A percentile compares a stretch with the other conserved stretches of the same genome.
Conservation (phyloP, 176 grass and related monocot genomes). For the Oryza officinalis region DNA sequence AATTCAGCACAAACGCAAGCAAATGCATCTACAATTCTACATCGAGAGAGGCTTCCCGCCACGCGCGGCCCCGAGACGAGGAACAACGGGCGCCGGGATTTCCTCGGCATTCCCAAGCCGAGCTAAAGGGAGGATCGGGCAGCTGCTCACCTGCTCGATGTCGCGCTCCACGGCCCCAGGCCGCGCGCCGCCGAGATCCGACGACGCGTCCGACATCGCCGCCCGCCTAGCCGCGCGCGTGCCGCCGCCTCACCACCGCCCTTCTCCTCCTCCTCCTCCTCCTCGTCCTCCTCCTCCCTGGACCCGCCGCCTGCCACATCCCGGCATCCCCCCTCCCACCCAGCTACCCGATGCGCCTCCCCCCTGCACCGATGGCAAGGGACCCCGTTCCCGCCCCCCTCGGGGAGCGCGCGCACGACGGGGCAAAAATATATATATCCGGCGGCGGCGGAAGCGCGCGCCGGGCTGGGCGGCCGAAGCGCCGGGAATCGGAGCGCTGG, state of each 20-base stretch:
- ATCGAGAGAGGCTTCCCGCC: background rate
- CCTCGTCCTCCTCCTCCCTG: conserved; percentile 7
- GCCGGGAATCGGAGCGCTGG: background rate
- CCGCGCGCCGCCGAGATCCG: conserved; percentile 63
- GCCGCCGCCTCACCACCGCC: conserved; percentile 17
- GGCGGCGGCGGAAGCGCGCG: background rate
- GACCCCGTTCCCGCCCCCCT: background rate
- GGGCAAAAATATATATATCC: background rate
- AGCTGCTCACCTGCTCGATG: conserved; percentile 62
- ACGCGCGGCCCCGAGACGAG: background rate
- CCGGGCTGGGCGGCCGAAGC: background rate
- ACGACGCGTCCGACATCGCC: conserved; percentile 61
- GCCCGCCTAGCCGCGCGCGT: background rate
- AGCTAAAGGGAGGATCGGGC: background rate
- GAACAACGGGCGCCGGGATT: conserved; percentile 4
- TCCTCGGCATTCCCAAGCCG: background rate
- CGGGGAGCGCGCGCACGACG: background rate
- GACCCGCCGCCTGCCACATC: background rate
- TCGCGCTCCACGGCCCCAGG: conserved; percentile 67
- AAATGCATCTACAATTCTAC: conserved; percentile 36
- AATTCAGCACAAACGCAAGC: background rate
- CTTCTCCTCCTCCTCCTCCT: conserved; percentile 23
- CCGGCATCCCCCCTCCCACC: conserved; percentile 14
- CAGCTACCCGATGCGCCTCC: background rate
- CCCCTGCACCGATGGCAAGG: conserved; percentile 18